Base-by-base conservation (phyloP, 768 basidiomycete genomes). In the Hysterangium stoloniferum region DNA sequence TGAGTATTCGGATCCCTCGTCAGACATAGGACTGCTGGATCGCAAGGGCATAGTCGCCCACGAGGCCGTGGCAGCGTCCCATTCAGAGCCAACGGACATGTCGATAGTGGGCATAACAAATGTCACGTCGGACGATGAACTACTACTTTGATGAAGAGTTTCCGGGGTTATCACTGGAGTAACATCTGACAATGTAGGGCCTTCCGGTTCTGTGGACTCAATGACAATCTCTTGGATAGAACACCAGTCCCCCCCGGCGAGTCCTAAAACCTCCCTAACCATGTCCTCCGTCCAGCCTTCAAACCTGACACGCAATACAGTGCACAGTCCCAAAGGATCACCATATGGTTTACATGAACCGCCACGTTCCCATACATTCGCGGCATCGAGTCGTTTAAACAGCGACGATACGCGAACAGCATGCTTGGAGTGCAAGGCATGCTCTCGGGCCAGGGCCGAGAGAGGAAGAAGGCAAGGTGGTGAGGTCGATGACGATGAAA, bases 51-150 rank as follows among this genome's bases (percentile, higher is more conserved):
- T 11, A 31, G 17, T 20, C 19, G 32, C 11, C n/a, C 27, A 46
- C 45, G 22, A 15, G 7, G 27, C 17, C 15, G 15, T 8, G 15
- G 24, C 31, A 3, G 25, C 9, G n/a, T 34, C 20, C 19, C 11
- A 17, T 38, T 54, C 19, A 13, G 57, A 38, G 8, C 50, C 62
- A 35, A 65, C 52, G 61, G 79, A 74, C 0, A 86, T 75, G 61
- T 88, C 85, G 46, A 89, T 72, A 1, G 79, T 84, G 4, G 88
- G 87, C n/a, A 90, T 67, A 9, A 91, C 65, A 52, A 93, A 77
- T 2, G 86, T 85, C 17, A 28, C 37, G 20, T 32, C 28, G 19
- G 22, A 28, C n/a, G n/a, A n/a, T n/a, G n/a, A n/a, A n/a, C n/a
- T n/a, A n/a, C n/a, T n/a, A n/a, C n/a, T n/a, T n/a, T n/a, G n/a